Base-by-base conservation (phyloP, 768 basidiomycete species). In the Pleurotus giganteus region DNA sequence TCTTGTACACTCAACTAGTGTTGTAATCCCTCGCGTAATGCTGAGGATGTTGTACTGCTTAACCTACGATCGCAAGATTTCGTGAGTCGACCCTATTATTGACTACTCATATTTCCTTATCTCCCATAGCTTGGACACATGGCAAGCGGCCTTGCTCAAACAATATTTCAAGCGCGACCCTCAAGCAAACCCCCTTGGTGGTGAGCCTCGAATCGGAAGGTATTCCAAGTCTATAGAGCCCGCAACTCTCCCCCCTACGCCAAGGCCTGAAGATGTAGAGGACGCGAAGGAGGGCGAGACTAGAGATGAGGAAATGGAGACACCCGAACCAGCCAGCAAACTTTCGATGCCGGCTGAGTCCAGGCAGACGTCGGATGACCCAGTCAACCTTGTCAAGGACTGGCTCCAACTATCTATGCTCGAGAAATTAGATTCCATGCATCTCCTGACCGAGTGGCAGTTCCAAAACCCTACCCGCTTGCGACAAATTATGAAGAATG, bases 361-460 rank as follows among this genome's bases (percentile, higher is more conserved):
- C 39, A 53, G 45, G n/a, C 58, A 63, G 37, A 59, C 63, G 50
- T 54, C 63, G 34, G 62, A 63, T 23, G 57, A 67, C 19, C 47
- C 57, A n/a, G 65, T 63, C 52, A 60, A 64, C 39, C 58, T 65
- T 37, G 74, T 80, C 34, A 75, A 76, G 54, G 78, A 89, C 63
- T 93, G 91, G 90, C 72, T 82, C 41, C 77, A 86, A 41, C 80
- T 93, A 24, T 75, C 84, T 2, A 84, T 89, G 79, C 75, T 85
- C 36, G 70, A 71, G 29, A 91, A 91, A 69, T 79, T 94, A 39
- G 86, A 91, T 57, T 83, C 87, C 3, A 71, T 93, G 62, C 81
- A 91, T 60, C 72, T 81, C 13, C 71, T 94, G 46, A 79, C 78
- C 26, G 92, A 94, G 69, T 94, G 92, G 92, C 89, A 91, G 62